phyloP scores from a whole-genome alignment of 2,329 filamentous ascomycete genomes.

The Scedosporium dehoogii region DNA sequence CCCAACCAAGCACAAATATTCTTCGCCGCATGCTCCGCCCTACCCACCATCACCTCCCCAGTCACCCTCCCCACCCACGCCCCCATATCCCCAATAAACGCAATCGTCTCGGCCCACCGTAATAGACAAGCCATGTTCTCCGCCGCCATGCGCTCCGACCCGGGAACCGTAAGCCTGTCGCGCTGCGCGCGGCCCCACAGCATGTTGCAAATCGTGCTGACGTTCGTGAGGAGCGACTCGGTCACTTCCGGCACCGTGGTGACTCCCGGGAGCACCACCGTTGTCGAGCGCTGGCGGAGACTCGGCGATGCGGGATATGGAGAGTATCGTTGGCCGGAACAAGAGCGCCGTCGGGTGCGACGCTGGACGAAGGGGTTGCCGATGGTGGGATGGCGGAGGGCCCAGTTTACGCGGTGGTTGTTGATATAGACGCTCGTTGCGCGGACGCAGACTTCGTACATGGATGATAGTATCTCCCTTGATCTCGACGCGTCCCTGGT shows the following conservation, averaged over 20 bases:
- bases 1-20: slow-evolving; percentile 17
- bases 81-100: slow-evolving; percentile 6
- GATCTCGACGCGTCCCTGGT: neutral
- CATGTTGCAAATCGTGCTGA: slow-evolving; percentile 19
- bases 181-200: slow-evolving; percentile 20
- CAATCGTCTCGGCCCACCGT: slow-evolving; percentile 19
- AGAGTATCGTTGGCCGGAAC: neutral
- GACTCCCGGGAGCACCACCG: neutral
- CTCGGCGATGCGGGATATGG: neutral
- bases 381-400: slow-evolving; percentile 10
- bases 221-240: slow-evolving; percentile 17
- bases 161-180: slow-evolving; percentile 18
- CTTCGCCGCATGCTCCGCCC: slow-evolving; percentile 13
- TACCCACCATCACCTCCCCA: slow-evolving; percentile 1
- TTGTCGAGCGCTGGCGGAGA: neutral
- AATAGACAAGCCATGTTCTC: slow-evolving; percentile 19
- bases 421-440: slow-evolving; percentile 15
- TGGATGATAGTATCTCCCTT: neutral
- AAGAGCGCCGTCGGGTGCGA: neutral
- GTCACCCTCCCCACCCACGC: slow-evolving; percentile 10
- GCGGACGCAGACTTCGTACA: slow-evolving; percentile 15
- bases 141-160: slow-evolving; percentile 17
- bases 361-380: neutral
- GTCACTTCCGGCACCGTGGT: neutral
- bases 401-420: slow-evolving; percentile 12